These are phyloP conservation scores for Camillea tinctor DNA, from an alignment of 2,329 filamentous ascomycete species.

Conservation along the genomic window DNA sequence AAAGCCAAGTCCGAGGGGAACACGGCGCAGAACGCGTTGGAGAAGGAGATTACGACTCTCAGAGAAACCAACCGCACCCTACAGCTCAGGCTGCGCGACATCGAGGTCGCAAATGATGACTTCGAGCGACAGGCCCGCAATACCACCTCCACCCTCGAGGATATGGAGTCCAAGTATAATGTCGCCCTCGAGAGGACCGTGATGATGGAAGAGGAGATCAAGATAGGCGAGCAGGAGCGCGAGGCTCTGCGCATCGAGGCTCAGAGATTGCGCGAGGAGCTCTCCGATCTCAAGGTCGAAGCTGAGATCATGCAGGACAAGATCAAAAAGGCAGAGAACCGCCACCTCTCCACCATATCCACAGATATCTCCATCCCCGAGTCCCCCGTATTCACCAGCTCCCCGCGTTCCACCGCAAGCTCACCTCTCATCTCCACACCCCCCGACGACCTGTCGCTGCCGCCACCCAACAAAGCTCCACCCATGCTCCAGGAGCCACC, in stretches of 20 bases:
- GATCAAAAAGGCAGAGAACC: conserved; percentile 67
- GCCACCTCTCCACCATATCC: conserved; percentile 58
- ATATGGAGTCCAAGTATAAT: conserved; percentile 96
- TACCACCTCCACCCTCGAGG: conserved; percentile 92
- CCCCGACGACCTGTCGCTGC: conserved; percentile 66
- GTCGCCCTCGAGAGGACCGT: conserved; percentile 88
- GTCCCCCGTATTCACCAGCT: conserved; percentile 72
- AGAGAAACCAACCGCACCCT: conserved; percentile 81
- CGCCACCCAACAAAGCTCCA: conserved; percentile 51
- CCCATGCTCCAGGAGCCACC: conserved; percentile 78
- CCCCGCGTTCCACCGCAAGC: conserved; percentile 81
- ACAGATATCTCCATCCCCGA: conserved; percentile 63
- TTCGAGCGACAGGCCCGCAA: conserved; percentile 95
- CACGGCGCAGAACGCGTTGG: conserved; percentile 76
- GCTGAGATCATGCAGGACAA: conserved; percentile 93
- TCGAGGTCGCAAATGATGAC: conserved; percentile 97
- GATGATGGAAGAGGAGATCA: conserved; percentile 93
- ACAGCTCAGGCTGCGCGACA: conserved; percentile 83
- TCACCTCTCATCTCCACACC: conserved; percentile 90
- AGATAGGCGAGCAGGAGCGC: conserved; percentile 85
- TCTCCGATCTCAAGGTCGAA: conserved; percentile 92
- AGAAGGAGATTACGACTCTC: conserved; percentile 93
- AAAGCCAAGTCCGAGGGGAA: conserved; percentile 89
- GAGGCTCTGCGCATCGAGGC: conserved; percentile 86
- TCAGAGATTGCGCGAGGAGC: conserved; percentile 84